Percentiles rank a stretch among this genome's conserved stretches.
phyloP scores from a whole-genome alignment of 2,329 filamentous ascomycete genomes.

The Diaporthe sp. region DNA sequence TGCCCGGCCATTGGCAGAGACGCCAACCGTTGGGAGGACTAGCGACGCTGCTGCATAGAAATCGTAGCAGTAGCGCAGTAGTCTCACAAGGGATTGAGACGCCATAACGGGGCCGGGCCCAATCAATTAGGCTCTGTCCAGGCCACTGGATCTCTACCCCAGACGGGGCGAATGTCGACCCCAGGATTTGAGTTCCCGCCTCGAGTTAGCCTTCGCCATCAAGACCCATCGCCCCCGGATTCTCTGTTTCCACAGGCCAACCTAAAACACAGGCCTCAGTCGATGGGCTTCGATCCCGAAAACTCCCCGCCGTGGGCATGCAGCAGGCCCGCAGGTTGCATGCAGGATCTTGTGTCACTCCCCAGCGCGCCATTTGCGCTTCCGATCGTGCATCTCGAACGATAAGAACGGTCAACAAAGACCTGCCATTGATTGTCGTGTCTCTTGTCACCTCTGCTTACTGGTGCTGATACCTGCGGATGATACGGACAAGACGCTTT shows the following conservation, averaged over 20 bases:
- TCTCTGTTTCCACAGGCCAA: constrained; percentile 21
- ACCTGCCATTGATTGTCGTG: neutral
- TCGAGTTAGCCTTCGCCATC: constrained; percentile 32
- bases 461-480: neutral
- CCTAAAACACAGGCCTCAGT: constrained; percentile 14
- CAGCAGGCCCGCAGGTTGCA: neutral
- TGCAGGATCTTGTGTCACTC: constrained; percentile 28
- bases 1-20: constrained; percentile 23
- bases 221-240: constrained; percentile 33
- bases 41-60: constrained; percentile 20
- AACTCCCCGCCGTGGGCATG: constrained; percentile 21
- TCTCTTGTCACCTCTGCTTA: neutral
- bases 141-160: constrained; percentile 30
- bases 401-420: neutral
- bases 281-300: constrained; percentile 20
- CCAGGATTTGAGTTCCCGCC: constrained; percentile 26
- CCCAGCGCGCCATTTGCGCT: neutral
- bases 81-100: constrained; percentile 24
- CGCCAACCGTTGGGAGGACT: constrained; percentile 13
- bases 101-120: neutral
- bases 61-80: constrained; percentile 6
- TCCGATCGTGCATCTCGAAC: neutral
- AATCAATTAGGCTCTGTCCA: constrained; percentile 27
- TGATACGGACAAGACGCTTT: neutral
- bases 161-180: constrained; percentile 30